Evolutionary conservation across 2,329 filamentous ascomycete species (phyloP), one percentile per base, ranked within the genome.

Genomic region (Diaporthe amygdali): DNA sequence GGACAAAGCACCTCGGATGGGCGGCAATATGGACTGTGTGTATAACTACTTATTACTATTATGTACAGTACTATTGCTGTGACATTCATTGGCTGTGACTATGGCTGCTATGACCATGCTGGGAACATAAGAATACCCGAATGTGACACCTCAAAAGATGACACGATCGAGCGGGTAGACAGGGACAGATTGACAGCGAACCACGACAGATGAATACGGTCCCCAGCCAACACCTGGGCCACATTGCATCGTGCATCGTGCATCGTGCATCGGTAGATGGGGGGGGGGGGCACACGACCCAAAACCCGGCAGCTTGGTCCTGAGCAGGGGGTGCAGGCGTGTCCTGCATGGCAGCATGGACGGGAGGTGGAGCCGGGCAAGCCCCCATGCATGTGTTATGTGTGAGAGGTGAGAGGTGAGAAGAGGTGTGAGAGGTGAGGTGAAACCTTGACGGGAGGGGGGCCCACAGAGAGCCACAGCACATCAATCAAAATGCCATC

Each of bases 311-410:
- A 49, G 44, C 30, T 55, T 68, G 66, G 66, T 59, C 66, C 52
- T 59, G 41, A 51, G 66, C 44, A 17, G 41, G 66, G 66, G 66
- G 41, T n/a, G 30, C 37, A 55, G 14, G 49, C 34, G 66, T 22
- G 20, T 10, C 17, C 47, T 67, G 66, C 37, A 46, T 46, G 66
- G 51, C 51, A 55, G 46, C 44, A 49, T 49, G 44, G 34, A 46
- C 66, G 66, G 66, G 66, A 59, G 41, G 66, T 68, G 66, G 66
- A 68, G 54, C 66, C 66, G 66, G 52, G n/a, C n/a, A 17, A 68
- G 63, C 46, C 34, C 8, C 25, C 34, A 20, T 47, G 25, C 30
- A 47, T 25, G 34, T 56, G 27, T 17, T 27, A 46, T 66, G 46
- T 15, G 32, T 41, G 49, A 30, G 34, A 12, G 6, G 5, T 32